Percentiles rank a stretch among this genome's conserved stretches.
Conservation (phyloP, 2,329 filamentous ascomycete genomes). For the Aspergillus cejpii region DNA sequence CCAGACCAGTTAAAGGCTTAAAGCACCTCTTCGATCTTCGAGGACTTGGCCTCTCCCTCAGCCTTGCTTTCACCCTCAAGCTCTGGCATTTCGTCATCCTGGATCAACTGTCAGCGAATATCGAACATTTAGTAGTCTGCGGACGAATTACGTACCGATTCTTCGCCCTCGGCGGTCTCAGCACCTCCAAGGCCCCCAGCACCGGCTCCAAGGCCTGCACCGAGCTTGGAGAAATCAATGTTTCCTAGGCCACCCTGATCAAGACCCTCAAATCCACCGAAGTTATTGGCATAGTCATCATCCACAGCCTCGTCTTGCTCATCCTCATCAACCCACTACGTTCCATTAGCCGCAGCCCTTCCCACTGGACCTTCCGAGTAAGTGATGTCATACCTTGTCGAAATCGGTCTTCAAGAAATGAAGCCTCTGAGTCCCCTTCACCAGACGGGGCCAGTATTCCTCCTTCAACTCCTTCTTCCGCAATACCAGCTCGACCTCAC, state of each 20-base stretch:
- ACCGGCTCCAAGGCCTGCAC: slow-evolving; percentile 47
- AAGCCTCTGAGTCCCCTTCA: slow-evolving; percentile 82
- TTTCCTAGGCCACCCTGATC: slow-evolving; percentile 68
- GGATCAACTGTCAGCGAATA: slow-evolving; percentile 9
- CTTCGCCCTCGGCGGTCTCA: slow-evolving; percentile 34
- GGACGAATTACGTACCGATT: slow-evolving; percentile 35
- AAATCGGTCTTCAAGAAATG: slow-evolving; percentile 99
- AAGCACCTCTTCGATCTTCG: slow-evolving; percentile 35
- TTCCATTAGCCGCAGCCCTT: slow-evolving; percentile 11
- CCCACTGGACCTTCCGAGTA: background rate
- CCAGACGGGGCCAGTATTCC: slow-evolving; percentile 90
- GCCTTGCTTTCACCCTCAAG: slow-evolving; percentile 47
- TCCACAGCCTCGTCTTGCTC: slow-evolving; percentile 88
- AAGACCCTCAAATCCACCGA: slow-evolving; percentile 45
- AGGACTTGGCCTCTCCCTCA: slow-evolving; percentile 32
- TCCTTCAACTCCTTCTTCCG: slow-evolving; percentile 94
- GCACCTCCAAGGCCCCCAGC: slow-evolving; percentile 38
- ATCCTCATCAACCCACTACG: slow-evolving; percentile 88
- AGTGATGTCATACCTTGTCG: slow-evolving; percentile 62
- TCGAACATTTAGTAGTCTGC: background rate
- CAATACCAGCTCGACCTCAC: slow-evolving; percentile 83
- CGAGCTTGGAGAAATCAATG: slow-evolving; percentile 91
- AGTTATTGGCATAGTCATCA: slow-evolving; percentile 57
- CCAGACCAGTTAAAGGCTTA: slow-evolving; percentile 20
- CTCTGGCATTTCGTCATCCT: slow-evolving; percentile 78